These are phyloP conservation scores for Macrocybe gigantea DNA, from an alignment of 768 basidiomycete genomes.

Conservation along the genomic window DNA sequence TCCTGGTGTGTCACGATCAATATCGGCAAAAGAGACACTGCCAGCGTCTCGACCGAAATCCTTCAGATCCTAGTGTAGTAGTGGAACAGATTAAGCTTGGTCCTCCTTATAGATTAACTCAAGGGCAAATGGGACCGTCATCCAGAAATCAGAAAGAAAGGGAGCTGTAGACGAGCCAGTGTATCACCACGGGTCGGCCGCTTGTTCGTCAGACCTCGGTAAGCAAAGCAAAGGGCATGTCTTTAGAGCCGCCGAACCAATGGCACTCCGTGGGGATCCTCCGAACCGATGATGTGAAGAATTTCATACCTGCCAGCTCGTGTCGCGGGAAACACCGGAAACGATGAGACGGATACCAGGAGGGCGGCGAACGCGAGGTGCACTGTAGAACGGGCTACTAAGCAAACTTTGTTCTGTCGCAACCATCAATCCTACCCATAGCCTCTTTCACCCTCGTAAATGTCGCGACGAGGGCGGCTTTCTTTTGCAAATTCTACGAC, in stretches of 20 bases:
- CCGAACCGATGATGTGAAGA: constrained; percentile 17
- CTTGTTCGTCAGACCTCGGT: too few relatives aligned
- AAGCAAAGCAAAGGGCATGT: too few relatives aligned
- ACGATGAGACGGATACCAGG: constrained; percentile 82
- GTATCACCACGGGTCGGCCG: too few relatives aligned
- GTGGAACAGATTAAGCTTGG: constrained; percentile 37
- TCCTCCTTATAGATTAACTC: constrained; percentile 23
- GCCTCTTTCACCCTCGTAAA: constrained; percentile 53
- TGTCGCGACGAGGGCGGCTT: constrained; percentile 76
- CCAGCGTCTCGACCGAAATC: constrained; percentile 95
- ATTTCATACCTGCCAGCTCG: constrained; percentile 95
- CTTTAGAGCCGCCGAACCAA: too few relatives aligned
- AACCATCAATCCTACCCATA: constrained; percentile 42
- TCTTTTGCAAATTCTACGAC: constrained; percentile 97
- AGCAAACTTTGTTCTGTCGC: constrained; percentile 3
- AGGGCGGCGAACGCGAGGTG: constrained; percentile 67
- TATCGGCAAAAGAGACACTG: constrained; percentile 90
- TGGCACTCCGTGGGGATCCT: too few relatives aligned
- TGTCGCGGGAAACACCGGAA: constrained; percentile 86
- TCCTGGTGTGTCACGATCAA: constrained; percentile 80
- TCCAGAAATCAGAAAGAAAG: constrained; percentile 10
- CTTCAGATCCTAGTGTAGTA: constrained; percentile 80
- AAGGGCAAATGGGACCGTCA: constrained; percentile 13
- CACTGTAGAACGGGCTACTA: constrained; percentile 22
- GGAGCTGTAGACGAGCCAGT: not conserved